Evolutionary conservation across 2,329 filamentous ascomycete species (phyloP).

Genomic region (Sordariomycetes sp.): DNA sequence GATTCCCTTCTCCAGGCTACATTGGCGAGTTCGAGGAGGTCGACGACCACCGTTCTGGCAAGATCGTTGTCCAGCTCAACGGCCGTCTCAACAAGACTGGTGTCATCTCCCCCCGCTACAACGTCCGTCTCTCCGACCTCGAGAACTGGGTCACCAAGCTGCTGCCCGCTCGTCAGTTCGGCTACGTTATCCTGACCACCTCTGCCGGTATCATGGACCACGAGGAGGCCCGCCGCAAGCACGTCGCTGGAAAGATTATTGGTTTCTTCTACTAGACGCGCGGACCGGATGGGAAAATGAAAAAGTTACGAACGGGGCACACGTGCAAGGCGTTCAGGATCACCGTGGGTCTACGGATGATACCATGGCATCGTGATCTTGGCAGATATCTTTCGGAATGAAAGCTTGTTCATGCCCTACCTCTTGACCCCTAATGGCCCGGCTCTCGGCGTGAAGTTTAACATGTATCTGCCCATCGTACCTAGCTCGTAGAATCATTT

Average conservation of each 20-base stretch:
- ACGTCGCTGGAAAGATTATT: conserved; percentile 98
- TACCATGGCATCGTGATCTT: conserved; percentile 2
- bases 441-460: no score
- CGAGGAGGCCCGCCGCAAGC: conserved; percentile 98
- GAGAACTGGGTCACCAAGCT: conserved; percentile 99
- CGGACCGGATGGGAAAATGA: conserved; percentile 6
- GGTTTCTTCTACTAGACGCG: conserved; percentile 91
- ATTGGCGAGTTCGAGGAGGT: conserved; percentile 99
- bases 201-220: conserved; percentile 99
- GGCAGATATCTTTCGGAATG: not conserved
- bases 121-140: conserved; percentile 92
- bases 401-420: no score
- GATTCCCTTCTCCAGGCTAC: conserved; percentile 62
- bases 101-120: conserved; percentile 99
- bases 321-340: conserved; percentile 3
- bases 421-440: no score
- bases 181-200: conserved; percentile 98
- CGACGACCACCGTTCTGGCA: conserved; percentile 98
- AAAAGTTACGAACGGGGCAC: conserved; percentile 8
- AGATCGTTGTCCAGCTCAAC: conserved; percentile 99
- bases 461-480: no score
- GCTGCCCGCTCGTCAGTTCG: conserved; percentile 98
- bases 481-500: no score
- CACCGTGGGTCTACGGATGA: conserved; percentile 1
- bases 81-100: conserved; percentile 98